Base-by-base conservation (phyloP, 228 moss, liverwort and hornwort species). In the Sphagnum magellanicum region DNA sequence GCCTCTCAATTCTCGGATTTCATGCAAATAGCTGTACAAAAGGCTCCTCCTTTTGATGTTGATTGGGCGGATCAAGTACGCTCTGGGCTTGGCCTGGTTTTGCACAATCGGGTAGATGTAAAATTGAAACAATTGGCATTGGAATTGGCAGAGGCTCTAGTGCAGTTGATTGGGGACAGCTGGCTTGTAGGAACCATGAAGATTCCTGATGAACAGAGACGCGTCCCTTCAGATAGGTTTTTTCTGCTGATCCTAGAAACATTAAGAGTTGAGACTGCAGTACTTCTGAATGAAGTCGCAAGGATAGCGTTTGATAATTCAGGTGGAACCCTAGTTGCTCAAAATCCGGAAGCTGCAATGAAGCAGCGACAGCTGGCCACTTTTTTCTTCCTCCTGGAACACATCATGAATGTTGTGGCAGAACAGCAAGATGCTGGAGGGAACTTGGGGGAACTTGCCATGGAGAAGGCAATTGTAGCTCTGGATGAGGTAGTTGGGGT, bases 241-340 rank as follows among this genome's bases (percentile, higher is more conserved):
- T 94, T 98, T 68, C 71, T 92, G 69, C 82, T 98, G 75, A 79
- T 98, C 68, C 84, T 94, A 64, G 94, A 92, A 81, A 89, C 92
- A 10, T 73, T 93, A 78, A 87, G 94, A 68, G 89, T 92, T 78
- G 98, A 98, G 79, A 92, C 81, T 63, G 87, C 93, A 53, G 93
- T 93, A 11, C 73, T 94, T 49, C 75, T 98, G 60, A 89, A 98
- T 72, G 94, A 92, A 63, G 81, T 98, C 69, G 91, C 92, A 60
- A 79, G 83, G 77, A 83, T 72, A 67, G 78, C 83, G 10, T 98
- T 98, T 66, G 89, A 81, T 80, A 74, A 87, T 55, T 88, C 78
- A 72, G 83, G 81, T 74, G 72, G 60, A 13, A 70, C 74, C 77
- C 60, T 75, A 78, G 84, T 80, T 67, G 75, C 74, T 75, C 60